These are phyloP conservation scores for Heterobasidion occidentale DNA, from an alignment of 1,284 basidiomycete species.

Conservation along the genomic window DNA sequence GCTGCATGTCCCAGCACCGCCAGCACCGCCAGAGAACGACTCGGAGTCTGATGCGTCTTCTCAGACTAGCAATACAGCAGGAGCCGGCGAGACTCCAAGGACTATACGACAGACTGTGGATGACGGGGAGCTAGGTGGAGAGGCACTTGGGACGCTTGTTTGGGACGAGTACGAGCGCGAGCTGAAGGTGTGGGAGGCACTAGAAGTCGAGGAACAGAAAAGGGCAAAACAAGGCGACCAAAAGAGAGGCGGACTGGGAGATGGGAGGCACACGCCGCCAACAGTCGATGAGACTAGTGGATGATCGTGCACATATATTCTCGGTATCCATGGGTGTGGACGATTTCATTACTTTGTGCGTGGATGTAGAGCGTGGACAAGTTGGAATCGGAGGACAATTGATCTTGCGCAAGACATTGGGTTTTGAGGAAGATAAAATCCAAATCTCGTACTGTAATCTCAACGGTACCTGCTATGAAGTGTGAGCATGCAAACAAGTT, in stretches of 20 bases:
- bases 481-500: too few relatives aligned
- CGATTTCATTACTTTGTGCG: too few relatives aligned
- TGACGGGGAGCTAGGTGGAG: conserved; percentile 63
- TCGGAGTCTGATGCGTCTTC: conserved; percentile 1
- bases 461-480: too few relatives aligned
- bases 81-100: conserved; percentile 19
- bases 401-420: too few relatives aligned
- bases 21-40: conserved; percentile 5
- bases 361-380: too few relatives aligned
- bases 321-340: too few relatives aligned
- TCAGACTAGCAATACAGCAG: conserved; percentile 15
- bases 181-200: conserved; percentile 55
- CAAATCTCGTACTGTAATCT: too few relatives aligned
- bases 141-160: conserved; percentile 52
- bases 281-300: conserved; percentile 4
- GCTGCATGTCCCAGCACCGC: conserved; percentile 32
- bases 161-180: conserved; percentile 69
- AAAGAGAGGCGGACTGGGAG: conserved; percentile 1
- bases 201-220: conserved; percentile 11
- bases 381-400: too few relatives aligned
- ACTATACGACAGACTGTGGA: conserved; percentile 29
- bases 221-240: background rate
- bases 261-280: conserved; percentile 5
- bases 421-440: too few relatives aligned
- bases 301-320: background rate